Evolutionary conservation across 2,329 filamentous ascomycete species (phyloP), one percentile per base, ranked within the genome.

Genomic region (Colletotrichum sp.): DNA sequence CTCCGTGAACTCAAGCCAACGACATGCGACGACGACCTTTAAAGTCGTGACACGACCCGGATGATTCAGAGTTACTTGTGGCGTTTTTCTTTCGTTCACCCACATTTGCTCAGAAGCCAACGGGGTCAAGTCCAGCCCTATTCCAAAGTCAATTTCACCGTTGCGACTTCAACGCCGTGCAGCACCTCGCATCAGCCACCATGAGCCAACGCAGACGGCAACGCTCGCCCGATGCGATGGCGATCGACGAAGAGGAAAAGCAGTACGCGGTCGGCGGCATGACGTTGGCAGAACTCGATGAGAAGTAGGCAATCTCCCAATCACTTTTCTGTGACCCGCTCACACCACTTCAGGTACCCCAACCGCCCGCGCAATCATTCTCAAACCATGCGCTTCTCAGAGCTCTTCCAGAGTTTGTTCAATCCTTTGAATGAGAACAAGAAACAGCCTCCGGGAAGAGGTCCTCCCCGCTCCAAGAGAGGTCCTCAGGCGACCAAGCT

Each of bases 331-430:
- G 15, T 21, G 6, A 18, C n/a, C 21, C 12, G 21, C 30, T 71
- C 24, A 84, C 70, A 68, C 18, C n/a, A 16, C n/a, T 3, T n/a
- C 74, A 95, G 94, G 81, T 97, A 95, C 82, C 95, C 96, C 4
- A 93, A 95, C 80, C 92, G 96, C 5, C 97, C 97, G 5, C 91
- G 88, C 77, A 99, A 98, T 79, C 91, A 94, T 79, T 92, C 92
- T 52, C 92, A 91, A 77, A 98, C 96, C 1, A 87, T 97, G 12
- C 91, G 92, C 7, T 99, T 99, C 82, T 94, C 95, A 75, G 93
- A 94, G 6, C 88, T 99, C 0, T 95, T 94, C 82, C 87, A 89
- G 18, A 89, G 90, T 28, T 89, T 99, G 1, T 98, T 99, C 87
- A 94, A 98, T 79, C 96, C 96, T 0, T 84, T 93, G 8, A 91